Evolutionary conservation across 768 basidiomycete genomes (phyloP).

Genomic region (Mrakia blollopis): DNA sequence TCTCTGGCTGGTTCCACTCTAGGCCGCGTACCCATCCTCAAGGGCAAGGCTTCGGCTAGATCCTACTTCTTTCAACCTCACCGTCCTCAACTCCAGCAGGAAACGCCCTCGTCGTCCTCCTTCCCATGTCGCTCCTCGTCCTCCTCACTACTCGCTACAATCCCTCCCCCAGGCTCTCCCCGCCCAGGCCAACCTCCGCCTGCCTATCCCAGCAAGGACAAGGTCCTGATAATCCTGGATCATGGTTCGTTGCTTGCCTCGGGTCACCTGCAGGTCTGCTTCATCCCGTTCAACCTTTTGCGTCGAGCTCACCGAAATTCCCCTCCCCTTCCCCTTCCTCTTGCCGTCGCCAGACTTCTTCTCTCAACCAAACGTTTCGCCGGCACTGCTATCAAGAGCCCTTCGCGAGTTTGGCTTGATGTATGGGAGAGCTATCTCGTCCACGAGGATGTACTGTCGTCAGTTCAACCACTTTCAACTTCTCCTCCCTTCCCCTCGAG

Average conservation of each 20-base stretch:
- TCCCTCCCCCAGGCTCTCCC: neutral
- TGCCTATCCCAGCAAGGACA: neutral
- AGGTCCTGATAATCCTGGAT: neutral
- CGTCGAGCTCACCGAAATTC: conserved; percentile 2
- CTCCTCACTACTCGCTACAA: neutral
- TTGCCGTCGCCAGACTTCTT: neutral
- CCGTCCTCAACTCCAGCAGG: neutral
- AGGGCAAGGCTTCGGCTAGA: neutral
- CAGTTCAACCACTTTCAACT: neutral
- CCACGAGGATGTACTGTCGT: neutral
- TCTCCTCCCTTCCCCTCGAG: neutral
- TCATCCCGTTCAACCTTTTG: neutral
- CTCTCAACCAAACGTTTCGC: neutral
- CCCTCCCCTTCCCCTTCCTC: neutral
- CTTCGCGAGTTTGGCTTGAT: conserved; percentile 3
- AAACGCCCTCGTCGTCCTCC: neutral
- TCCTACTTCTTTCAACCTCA: neutral
- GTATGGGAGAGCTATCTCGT: neutral
- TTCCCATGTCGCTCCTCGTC: neutral
- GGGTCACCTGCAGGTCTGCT: neutral
- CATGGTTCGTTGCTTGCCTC: neutral
- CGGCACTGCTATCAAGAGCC: neutral
- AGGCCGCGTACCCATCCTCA: neutral
- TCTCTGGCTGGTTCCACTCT: too few species aligned
- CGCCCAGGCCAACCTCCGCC: neutral